Evolutionary conservation across 2,329 filamentous ascomycete species (phyloP).

Genomic region (Alternaria novae-zelandiae): DNA sequence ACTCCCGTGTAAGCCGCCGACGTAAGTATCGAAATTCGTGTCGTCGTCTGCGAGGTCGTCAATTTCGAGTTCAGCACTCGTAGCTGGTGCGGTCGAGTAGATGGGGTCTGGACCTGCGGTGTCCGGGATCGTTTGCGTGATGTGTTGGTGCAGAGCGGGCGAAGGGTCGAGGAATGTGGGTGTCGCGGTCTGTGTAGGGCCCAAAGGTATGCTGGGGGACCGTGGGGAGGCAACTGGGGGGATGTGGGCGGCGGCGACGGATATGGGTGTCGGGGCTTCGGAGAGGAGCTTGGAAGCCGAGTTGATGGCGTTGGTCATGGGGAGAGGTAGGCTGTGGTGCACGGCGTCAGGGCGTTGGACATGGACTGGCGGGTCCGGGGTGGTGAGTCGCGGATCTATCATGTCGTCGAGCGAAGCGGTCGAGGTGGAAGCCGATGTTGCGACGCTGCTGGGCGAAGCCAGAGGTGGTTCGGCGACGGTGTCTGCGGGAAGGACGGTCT

Average conservation of each 20-base stretch:
- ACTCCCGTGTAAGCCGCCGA: slow-evolving; percentile 43
- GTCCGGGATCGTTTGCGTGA: slow-evolving; percentile 19
- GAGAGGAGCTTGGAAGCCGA: slow-evolving; percentile 30
- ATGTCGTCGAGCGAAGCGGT: slow-evolving; percentile 40
- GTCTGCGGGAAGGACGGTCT: slow-evolving; percentile 47
- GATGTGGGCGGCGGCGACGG: slow-evolving; percentile 12
- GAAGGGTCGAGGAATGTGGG: slow-evolving; percentile 37
- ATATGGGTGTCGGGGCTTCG: slow-evolving; percentile 18
- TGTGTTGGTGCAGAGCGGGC: slow-evolving; percentile 12
- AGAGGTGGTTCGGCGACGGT: slow-evolving; percentile 35
- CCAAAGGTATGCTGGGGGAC: slow-evolving; percentile 21
- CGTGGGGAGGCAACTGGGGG: slow-evolving; percentile 25
- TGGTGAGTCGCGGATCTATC: slow-evolving; percentile 41
- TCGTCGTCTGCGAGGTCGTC: slow-evolving; percentile 23
- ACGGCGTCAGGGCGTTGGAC: slow-evolving; percentile 33
- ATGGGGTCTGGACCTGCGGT: slow-evolving; percentile 30
- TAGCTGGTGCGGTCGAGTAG: slow-evolving; percentile 12
- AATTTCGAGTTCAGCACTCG: slow-evolving; percentile 16
- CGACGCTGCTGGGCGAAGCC: slow-evolving; percentile 39
- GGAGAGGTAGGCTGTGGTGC: slow-evolving; percentile 41
- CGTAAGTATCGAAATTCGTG: slow-evolving; percentile 41
- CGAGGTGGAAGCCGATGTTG: slow-evolving; percentile 38
- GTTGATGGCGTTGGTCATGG: slow-evolving; percentile 25
- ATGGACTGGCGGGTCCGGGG: slow-evolving; percentile 15
- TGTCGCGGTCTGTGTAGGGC: slow-evolving; percentile 24